Evolutionary conservation across 192 early-diverging fungal genomes (phyloP).

Genomic region (Obelidium mucronatum): DNA sequence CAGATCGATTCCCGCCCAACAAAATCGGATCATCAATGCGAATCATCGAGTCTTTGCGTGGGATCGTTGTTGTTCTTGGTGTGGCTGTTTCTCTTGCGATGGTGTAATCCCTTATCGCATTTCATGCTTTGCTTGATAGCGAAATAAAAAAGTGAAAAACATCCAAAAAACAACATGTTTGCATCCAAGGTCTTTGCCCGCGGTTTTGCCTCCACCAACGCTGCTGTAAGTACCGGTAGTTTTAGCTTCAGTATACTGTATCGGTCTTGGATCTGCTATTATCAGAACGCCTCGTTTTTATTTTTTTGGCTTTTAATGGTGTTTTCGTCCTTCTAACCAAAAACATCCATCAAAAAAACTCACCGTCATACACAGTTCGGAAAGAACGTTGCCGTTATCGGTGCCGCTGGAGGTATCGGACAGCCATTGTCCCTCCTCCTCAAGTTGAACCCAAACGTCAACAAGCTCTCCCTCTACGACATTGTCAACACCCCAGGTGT

Average conservation of each 20-base stretch:
- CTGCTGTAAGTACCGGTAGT: slow-evolving; percentile 52
- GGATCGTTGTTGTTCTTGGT: background rate
- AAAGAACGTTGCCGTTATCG: slow-evolving; percentile 58
- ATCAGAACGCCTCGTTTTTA: no score
- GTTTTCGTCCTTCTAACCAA: no score
- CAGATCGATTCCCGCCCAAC: slow-evolving; percentile 12
- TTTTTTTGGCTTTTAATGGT: no score
- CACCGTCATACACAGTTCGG: no score
- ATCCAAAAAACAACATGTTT: slow-evolving; percentile 41
- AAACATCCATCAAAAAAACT: no score
- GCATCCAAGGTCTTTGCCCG: slow-evolving; percentile 51
- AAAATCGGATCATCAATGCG: background rate
- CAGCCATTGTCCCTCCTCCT: slow-evolving; percentile 70
- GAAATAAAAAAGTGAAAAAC: background rate
- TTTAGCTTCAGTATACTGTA: no score
- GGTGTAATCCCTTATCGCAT: background rate
- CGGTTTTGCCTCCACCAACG: slow-evolving; percentile 64
- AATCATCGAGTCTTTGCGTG: background rate
- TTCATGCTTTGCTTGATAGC: background rate
- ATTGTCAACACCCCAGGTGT: slow-evolving; percentile 72
- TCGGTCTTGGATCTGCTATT: no score
- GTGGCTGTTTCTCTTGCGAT: no score
- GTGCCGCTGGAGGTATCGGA: slow-evolving; percentile 80
- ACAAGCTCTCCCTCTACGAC: slow-evolving; percentile 67
- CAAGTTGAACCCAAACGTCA: slow-evolving; percentile 63